Conservation (phyloP, 148 eudicot species). For the Vaccinium myrtillus region DNA sequence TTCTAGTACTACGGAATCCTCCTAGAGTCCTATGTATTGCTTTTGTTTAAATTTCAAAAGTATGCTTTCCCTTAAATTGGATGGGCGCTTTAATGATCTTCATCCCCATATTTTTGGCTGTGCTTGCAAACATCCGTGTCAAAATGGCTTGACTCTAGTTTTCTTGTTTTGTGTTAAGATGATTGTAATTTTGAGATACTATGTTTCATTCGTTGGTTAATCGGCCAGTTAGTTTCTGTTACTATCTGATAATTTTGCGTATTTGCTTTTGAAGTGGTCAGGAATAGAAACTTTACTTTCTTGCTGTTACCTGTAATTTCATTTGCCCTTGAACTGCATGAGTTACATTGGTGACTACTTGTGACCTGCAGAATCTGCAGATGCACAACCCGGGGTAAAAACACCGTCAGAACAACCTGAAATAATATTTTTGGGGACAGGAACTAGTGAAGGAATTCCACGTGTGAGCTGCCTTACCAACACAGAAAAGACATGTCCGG, state of each 20-base stretch:
- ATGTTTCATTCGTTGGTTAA: neutral
- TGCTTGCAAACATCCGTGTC: conserved; percentile 3
- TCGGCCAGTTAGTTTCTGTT: neutral
- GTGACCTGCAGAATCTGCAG: conserved; percentile 42
- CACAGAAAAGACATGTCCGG: conserved; percentile 67
- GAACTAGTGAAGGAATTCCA: conserved; percentile 98
- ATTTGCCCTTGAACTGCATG: neutral
- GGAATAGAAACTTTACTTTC: neutral
- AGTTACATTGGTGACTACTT: conserved; percentile 4
- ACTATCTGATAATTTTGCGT: neutral
- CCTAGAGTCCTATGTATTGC: neutral
- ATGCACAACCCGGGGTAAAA: conserved; percentile 29
- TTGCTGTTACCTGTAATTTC: neutral
- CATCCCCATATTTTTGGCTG: neutral
- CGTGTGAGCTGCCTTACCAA: conserved; percentile 97
- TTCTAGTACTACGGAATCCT: neutral
- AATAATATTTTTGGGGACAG: conserved; percentile 90
- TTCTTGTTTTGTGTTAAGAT: neutral
- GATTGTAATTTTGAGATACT: neutral
- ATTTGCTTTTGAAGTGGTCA: neutral
- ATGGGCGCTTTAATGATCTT: neutral
- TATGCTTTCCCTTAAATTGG: neutral
- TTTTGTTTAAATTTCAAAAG: neutral
- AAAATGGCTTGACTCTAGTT: neutral
- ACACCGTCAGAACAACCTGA: conserved; percentile 48